Percentiles rank a stretch among this genome's conserved stretches.
Evolutionary conservation across 129 eudicot species (phyloP).

Genomic region (Ambrosia artemisiifolia): DNA sequence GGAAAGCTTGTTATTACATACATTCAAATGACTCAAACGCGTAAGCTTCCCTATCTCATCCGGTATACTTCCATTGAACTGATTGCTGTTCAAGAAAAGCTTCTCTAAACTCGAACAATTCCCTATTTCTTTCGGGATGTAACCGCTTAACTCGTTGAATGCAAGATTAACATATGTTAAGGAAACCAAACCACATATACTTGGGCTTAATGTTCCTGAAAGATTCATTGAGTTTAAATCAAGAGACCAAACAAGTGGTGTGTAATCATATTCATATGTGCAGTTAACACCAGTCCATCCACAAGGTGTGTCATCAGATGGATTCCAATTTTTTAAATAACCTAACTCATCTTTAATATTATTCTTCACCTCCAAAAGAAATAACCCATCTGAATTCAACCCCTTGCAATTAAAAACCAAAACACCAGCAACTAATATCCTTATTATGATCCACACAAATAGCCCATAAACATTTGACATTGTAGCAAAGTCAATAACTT

Average conservation of each 20-base stretch:
- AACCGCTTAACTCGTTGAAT: conserved; percentile 47
- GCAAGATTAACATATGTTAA: conserved; percentile 63
- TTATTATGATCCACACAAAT: conserved; percentile 33
- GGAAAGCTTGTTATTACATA: conserved; percentile 77
- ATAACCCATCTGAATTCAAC: conserved; percentile 63
- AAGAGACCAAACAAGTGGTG: conserved; percentile 52
- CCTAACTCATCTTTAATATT: conserved; percentile 42
- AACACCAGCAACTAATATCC: conserved; percentile 25
- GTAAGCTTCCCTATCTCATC: conserved; percentile 60
- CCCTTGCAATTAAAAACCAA: conserved; percentile 53
- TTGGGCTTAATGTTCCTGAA: conserved; percentile 69
- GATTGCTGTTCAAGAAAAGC: conserved; percentile 55
- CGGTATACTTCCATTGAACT: conserved; percentile 65
- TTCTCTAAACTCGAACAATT: conserved; percentile 46
- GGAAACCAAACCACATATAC: conserved; percentile 52
- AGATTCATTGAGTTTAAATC: conserved; percentile 59
- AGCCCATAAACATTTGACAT: conserved; percentile 38
- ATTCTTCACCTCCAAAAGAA: conserved; percentile 67
- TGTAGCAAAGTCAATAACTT: conserved; percentile 15
- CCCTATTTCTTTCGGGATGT: conserved; percentile 68
- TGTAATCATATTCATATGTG: conserved; percentile 37
- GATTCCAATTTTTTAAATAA: conserved; percentile 59
- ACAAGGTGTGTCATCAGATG: conserved; percentile 67
- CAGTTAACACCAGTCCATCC: conserved; percentile 84
- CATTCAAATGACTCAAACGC: conserved; percentile 42